Base-by-base conservation (phyloP, 371 early-diverging fungal genomes). In the Nematocida parisii region DNA sequence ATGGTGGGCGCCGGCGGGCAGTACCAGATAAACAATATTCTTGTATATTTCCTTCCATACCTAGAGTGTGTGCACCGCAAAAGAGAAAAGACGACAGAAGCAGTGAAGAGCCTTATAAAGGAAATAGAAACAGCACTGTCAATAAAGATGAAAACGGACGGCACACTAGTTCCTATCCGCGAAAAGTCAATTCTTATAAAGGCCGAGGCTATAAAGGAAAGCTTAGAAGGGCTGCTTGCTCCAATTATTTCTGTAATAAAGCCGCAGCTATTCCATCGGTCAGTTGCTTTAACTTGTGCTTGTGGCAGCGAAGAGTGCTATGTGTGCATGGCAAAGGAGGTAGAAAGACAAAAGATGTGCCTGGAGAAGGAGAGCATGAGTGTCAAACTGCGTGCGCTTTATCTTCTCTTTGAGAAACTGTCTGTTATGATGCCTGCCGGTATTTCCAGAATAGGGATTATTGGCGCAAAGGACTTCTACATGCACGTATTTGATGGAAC, bases 311-410 rank as follows among this genome's bases (percentile, higher is more conserved):
- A 75, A 27, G 55, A 15, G 52, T 77, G 80, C 61, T 70, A 67
- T 42, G 47, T 58, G 18, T 77, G 80, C 64, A 45, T 77, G 47
- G 55, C 55, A 6, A 68, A 57, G 27, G 61, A 60, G 44, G 61
- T 77, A 4, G 33, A 60, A 13, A 46, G 52, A 57, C 50, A 71
- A 42, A 77, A 77, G 40, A 3, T 5, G 5, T 13, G 13, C 1
- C 60, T 77, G 27, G 80, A 77, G 40, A 77, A 77, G 61, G 80
- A 77, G 60, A 77, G 70, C 70, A 77, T 71, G 71, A 42, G 70
- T 20, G 71, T 77, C 7, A 77, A 77, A 42, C 80, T 77, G 5
- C 18, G 80, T 13, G 5, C 66, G 6, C 60, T 77, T 13, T 77
- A 77, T 42, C 11, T 56, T 13, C 71, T 77, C 54, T 70, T 77